Base-by-base conservation (phyloP, 163 green algal species). In the Chlamydomonas reinhardtii region DNA sequence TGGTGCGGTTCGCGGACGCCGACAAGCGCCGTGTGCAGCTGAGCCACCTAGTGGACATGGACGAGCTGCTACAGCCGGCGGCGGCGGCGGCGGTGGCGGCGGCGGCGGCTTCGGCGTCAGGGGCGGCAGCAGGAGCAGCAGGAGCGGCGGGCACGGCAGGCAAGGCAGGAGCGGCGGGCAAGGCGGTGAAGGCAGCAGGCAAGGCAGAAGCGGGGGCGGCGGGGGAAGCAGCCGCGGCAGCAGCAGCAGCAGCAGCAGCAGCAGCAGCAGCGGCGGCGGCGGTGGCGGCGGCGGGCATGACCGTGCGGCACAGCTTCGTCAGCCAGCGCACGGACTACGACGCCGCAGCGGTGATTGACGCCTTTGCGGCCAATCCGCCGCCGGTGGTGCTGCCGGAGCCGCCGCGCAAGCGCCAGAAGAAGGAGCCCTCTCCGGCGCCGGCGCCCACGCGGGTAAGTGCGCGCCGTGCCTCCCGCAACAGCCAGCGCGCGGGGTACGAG, bases 261-360 rank as follows among this genome's bases (percentile, higher is more conserved):
- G 48, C 48, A 9, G 14, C 48, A 20, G 27, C 25, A 29, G 62
- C 62, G 2, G 27, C 4, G 25, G 62, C 61, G 19, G 20, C 61
- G 3, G 62, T 0, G 8, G 25, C 27, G 3, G 62, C 27, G 27
- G 48, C 48, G 11, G 14, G 11, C 9, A 2, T 64, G 27, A 12
- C 0, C 39, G 39, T 25, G n/a, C 35, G 11, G 32, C 78, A 85
- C 78, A 48, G 48, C 27, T 85, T 85, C 54, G 68, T 85, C 27
- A 85, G 78, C 66, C 78, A 85, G 78, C 52, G 71, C 25, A 27
- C 65, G 8, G 31, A 39, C 14, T 77, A 85, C 52, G 68, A 85
- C 52, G 52, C 78, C 0, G 68, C 1, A 6, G 43, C 24, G 6
- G 68, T 77, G 32, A n/a, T 85, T 4, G 52, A 32, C 2, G 69